Base-by-base conservation (phyloP, 495 filamentous ascomycete species). In the Platismatia glauca region DNA sequence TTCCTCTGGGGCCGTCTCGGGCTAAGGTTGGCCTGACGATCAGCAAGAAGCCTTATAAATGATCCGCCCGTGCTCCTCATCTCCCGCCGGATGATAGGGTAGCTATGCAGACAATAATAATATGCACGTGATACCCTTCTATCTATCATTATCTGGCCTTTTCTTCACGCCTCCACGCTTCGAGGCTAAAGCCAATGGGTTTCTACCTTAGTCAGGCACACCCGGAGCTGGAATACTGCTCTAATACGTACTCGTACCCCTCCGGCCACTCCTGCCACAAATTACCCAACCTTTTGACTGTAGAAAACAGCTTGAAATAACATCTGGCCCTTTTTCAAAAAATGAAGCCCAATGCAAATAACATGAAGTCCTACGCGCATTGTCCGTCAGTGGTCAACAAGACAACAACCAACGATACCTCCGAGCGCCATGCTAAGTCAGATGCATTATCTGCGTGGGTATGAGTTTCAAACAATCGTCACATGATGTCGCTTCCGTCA, bases 391-490 rank as follows among this genome's bases (percentile, higher is more conserved):
- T 31, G 2, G 24, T 37, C 18, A 56, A 52, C 34, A 56, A 52
- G 24, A 29, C 18, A 56, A 52, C 34, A 56, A 52, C 37, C 60
- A 62, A 56, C 34, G n/a, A n/a, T 34, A 37, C 55, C 61, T 38
- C 61, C 61, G 31, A 12, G 61, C 61, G 55, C 61, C 61, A 46
- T 57, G 61, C 61, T 63, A 63, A 63, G n/a, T 29, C 53, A 29
- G 46, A 63, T 20, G 35, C 41, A 31, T 38, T 8, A 34, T 58
- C 37, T 38, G 27, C 27, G n/a, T 31, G 12, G 33, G 22, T 7
- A 15, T 50, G 15, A 8, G 15, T 27, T 37, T 39, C 37, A 34
- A 37, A n/a, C 39, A 12, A 20, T 24, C 39, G 16, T 0, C 12
- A 35, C 15, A 58, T 4, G 24, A 39, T 9, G 58, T 44, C 29